Percentiles rank a stretch among this genome's conserved stretches.
Evolutionary conservation across 345 rosid genomes (phyloP).

Genomic region (Salix koriyanagi): DNA sequence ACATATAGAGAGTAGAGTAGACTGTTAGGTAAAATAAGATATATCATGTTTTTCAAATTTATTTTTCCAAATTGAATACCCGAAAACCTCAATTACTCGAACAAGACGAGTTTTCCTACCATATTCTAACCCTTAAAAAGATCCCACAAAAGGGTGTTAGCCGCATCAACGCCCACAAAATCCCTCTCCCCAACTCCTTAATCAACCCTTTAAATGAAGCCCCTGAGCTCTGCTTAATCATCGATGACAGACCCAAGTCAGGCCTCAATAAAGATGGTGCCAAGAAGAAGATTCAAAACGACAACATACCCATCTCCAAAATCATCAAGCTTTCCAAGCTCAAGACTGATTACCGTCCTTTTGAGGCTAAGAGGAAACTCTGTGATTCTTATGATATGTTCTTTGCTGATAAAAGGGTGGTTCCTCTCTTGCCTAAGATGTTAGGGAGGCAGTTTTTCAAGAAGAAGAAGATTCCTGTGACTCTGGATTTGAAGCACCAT

Average conservation of each 20-base stretch:
- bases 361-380: constrained; percentile 48
- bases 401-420: constrained; percentile 44
- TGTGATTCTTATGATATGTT: constrained; percentile 50
- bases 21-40: too few relatives aligned
- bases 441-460: constrained; percentile 67
- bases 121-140: constrained; percentile 56
- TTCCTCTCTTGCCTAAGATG: constrained; percentile 66
- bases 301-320: constrained; percentile 59
- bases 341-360: constrained; percentile 43
- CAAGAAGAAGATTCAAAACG: constrained; percentile 57
- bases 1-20: too few relatives aligned
- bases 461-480: constrained; percentile 64
- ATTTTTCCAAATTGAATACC: constrained; percentile 29
- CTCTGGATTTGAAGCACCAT: constrained; percentile 58
- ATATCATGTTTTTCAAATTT: too few relatives aligned
- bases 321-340: constrained; percentile 62
- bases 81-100: constrained; percentile 68
- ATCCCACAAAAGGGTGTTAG: constrained; percentile 42
- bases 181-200: constrained; percentile 50
- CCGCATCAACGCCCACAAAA: constrained; percentile 51
- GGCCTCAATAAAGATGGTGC: constrained; percentile 55
- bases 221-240: constrained; percentile 61
- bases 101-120: constrained; percentile 59
- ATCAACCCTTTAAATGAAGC: constrained; percentile 31
- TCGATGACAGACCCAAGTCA: constrained; percentile 68